Conservation (phyloP, 2,329 filamentous ascomycete genomes). For the Penicillium decumbens region DNA sequence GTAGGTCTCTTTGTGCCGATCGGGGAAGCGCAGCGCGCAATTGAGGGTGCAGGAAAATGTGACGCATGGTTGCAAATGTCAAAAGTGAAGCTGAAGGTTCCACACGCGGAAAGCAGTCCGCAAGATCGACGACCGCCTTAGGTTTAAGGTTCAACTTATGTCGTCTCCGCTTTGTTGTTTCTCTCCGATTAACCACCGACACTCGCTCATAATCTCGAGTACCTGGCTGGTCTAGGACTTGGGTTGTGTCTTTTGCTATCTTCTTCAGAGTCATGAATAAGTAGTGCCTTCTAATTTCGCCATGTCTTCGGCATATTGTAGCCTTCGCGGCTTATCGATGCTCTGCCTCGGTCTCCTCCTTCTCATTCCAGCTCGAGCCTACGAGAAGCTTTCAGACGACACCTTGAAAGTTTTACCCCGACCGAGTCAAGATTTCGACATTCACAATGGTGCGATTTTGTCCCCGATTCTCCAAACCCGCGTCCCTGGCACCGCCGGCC, state of each 20-base stretch:
- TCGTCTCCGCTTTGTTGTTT: slow-evolving; percentile 8
- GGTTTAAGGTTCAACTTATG: not conserved
- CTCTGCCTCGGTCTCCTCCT: slow-evolving; percentile 25
- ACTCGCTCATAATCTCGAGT: not conserved
- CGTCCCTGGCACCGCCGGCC: slow-evolving; percentile 80
- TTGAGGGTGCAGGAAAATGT: slow-evolving; percentile 30
- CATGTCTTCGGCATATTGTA: slow-evolving; percentile 30
- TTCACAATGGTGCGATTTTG: slow-evolving; percentile 68
- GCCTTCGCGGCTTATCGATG: slow-evolving; percentile 24
- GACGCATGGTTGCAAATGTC: slow-evolving; percentile 21
- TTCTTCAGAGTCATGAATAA: slow-evolving; percentile 11
- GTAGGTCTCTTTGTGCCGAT: slow-evolving; percentile 25
- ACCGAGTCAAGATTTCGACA: slow-evolving; percentile 73
- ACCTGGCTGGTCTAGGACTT: slow-evolving; percentile 8
- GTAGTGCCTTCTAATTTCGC: slow-evolving; percentile 8
- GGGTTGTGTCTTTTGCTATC: not conserved
- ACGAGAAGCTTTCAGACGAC: slow-evolving; percentile 65
- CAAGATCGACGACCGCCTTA: slow-evolving; percentile 6
- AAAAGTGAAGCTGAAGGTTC: slow-evolving; percentile 3
- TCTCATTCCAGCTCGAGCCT: slow-evolving; percentile 40
- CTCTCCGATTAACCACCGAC: not conserved
- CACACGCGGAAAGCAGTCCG: slow-evolving; percentile 6
- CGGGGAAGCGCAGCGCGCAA: slow-evolving; percentile 27
- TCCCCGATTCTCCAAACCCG: slow-evolving; percentile 82
- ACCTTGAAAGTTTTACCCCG: slow-evolving; percentile 67